A percentile compares a stretch with the other conserved stretches of the same genome.
Conservation (phyloP, 805 yeast genomes). For the Huiozyma sinensis region DNA sequence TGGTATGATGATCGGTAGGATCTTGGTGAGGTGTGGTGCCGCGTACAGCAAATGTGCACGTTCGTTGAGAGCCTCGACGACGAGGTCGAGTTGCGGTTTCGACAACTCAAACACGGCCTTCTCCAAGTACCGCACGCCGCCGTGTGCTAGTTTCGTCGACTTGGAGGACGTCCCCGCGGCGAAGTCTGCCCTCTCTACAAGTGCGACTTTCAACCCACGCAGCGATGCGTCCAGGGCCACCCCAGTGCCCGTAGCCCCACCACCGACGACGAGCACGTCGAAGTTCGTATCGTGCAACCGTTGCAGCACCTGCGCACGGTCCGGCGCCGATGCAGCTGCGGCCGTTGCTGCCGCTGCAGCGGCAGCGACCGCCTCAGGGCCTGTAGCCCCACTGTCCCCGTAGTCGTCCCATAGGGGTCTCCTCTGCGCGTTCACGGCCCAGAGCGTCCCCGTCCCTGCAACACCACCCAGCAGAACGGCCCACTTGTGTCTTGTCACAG, state of each 20-base stretch:
- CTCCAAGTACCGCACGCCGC: conserved; percentile 92
- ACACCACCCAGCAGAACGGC: too few relatives aligned
- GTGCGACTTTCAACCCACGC: conserved; percentile 80
- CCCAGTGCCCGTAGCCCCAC: conserved; percentile 95
- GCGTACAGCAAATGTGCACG: conserved; percentile 76
- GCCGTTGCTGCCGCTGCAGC: neutral
- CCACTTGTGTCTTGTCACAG: too few relatives aligned
- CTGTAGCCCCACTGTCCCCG: too few relatives aligned
- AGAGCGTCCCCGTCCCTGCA: too few relatives aligned
- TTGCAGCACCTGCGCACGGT: neutral
- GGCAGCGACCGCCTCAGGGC: neutral
- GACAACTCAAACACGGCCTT: conserved; percentile 90
- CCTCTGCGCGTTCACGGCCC: neutral
- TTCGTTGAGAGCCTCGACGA: conserved; percentile 80
- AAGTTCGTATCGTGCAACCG: neutral
- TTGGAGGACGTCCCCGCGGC: conserved; percentile 90
- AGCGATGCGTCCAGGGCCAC: conserved; percentile 85
- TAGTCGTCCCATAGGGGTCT: neutral
- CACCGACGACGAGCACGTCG: conserved; percentile 87
- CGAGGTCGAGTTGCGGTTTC: conserved; percentile 79
- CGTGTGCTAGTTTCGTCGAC: conserved; percentile 94
- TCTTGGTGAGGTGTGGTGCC: conserved; percentile 82
- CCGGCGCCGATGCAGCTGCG: neutral
- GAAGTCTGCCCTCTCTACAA: conserved; percentile 80
- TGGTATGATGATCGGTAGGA: conserved; percentile 92